Base-by-base conservation (phyloP, 805 yeast species). In the Candida argentea region DNA sequence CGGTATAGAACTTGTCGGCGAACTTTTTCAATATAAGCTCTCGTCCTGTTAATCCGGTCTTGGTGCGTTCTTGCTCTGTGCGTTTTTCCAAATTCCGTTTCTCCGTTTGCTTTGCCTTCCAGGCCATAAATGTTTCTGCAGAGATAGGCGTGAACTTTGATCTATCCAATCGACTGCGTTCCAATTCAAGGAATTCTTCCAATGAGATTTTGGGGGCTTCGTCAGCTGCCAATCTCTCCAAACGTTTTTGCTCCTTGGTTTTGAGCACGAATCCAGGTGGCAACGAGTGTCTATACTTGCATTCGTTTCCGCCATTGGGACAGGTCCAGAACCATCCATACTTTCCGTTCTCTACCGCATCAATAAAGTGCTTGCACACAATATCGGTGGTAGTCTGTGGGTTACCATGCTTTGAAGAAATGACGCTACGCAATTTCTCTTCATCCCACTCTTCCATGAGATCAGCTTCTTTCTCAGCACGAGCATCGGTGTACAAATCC, bases 261-360 rank as follows among this genome's bases (percentile, higher is more conserved):
- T 91, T 91, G 60, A 91, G 71, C 33, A 84, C 93, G 56, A 86
- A 93, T 1, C 98, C 99, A 26, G 93, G 87, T 22, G 99, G 99
- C 48, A 91, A 67, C 6, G 96, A 81, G 57, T 91, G 99, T 56
- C 73, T 77, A 63, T 91, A 91, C 65, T 79, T 89, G 72, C 99
- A 91, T 35, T 73, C 79, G 36, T 80, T 74, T 40, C 95, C 96
- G 22, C 89, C 87, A 43, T 84, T 84, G 16, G 98, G 98, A 64
- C 98, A 91, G 13, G 70, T 67, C 98, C 98, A 91, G 58, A 91
- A 87, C 98, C 98, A 91, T 48, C 98, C 98, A 52, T 91, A 91
- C 51, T 89, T 89, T 33, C 89, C 91, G 48, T 86, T 85, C 51
- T 91, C 99, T 33, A 91, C 96, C 0, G 98, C 97, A 35, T 86